Conservation (phyloP, 805 yeast species). For the Yarrowia osloensis region DNA sequence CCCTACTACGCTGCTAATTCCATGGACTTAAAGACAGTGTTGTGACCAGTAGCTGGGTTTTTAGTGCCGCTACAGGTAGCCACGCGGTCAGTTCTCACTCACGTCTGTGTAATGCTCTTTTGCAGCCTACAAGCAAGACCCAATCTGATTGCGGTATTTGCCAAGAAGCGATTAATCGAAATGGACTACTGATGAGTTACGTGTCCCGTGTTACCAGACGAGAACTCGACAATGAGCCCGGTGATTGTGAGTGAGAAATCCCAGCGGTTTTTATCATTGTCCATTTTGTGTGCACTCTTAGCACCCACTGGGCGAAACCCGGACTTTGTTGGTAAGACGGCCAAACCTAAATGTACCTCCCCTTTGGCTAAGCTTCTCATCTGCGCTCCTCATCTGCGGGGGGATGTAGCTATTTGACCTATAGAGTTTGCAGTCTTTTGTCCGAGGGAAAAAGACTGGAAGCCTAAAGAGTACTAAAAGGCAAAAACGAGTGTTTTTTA, state of each 20-base stretch:
- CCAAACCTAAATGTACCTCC: not conserved
- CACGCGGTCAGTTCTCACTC: conserved; percentile 13
- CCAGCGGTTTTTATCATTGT: not conserved
- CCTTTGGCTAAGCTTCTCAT: conserved; percentile 26
- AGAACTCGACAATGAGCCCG: no score
- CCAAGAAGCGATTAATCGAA: conserved; percentile 7
- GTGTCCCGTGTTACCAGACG: not conserved
- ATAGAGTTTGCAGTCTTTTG: conserved; percentile 3
- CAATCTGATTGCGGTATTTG: conserved; percentile 26
- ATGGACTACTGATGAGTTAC: not conserved
- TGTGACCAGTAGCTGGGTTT: not conserved
- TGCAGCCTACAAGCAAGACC: conserved; percentile 18
- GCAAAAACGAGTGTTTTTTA: conserved; percentile 15
- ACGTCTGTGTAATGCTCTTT: conserved; percentile 12
- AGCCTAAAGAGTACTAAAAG: conserved; percentile 10
- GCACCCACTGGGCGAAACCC: conserved; percentile 9
- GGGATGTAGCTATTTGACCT: conserved; percentile 22
- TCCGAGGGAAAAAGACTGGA: conserved; percentile 28
- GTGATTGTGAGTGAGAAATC: no score
- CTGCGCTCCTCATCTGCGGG: conserved; percentile 30
- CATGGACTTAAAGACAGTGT: conserved; percentile 22
- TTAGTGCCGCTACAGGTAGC: conserved; percentile 27
- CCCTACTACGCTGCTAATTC: conserved; percentile 17
- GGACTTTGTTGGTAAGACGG: conserved; percentile 17
- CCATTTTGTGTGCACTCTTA: not conserved